Percentiles rank a stretch among this genome's conserved stretches.
Evolutionary conservation across 257 asterid species (phyloP).

Genomic region (Scutellaria barbata): DNA sequence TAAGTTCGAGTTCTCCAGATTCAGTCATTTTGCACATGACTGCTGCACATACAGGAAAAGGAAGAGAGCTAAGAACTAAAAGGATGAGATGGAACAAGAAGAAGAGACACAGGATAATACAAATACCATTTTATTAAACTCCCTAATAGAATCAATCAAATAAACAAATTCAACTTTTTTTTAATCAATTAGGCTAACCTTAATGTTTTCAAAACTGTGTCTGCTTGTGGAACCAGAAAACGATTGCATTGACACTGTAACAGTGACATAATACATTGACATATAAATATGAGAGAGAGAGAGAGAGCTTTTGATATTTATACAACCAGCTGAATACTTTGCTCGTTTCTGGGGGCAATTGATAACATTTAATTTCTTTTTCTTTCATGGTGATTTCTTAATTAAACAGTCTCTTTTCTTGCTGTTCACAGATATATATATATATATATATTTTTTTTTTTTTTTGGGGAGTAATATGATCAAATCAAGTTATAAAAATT

Average conservation of each 20-base stretch:
- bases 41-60: neutral
- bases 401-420: neutral
- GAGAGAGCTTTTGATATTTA: neutral
- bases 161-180: neutral
- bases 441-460: neutral
- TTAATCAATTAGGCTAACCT: slow-evolving; percentile 26
- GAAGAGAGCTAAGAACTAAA: neutral
- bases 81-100: slow-evolving; percentile 12
- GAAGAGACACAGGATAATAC: slow-evolving; percentile 29
- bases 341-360: neutral
- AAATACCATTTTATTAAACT: slow-evolving; percentile 2
- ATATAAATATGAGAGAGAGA: neutral
- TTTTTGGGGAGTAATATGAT: neutral
- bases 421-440: neutral
- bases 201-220: slow-evolving; percentile 36
- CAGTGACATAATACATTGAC: too few relatives aligned
- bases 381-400: slow-evolving; percentile 17
- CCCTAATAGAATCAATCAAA: slow-evolving; percentile 31
- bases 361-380: too few relatives aligned
- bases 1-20: slow-evolving; percentile 52
- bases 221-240: neutral
- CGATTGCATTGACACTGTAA: slow-evolving; percentile 19
- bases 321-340: slow-evolving; percentile 1
- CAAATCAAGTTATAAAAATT: neutral
- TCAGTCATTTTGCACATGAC: slow-evolving; percentile 59